phyloP scores from a whole-genome alignment of 768 basidiomycete species.

The Exidia glandulosa region DNA sequence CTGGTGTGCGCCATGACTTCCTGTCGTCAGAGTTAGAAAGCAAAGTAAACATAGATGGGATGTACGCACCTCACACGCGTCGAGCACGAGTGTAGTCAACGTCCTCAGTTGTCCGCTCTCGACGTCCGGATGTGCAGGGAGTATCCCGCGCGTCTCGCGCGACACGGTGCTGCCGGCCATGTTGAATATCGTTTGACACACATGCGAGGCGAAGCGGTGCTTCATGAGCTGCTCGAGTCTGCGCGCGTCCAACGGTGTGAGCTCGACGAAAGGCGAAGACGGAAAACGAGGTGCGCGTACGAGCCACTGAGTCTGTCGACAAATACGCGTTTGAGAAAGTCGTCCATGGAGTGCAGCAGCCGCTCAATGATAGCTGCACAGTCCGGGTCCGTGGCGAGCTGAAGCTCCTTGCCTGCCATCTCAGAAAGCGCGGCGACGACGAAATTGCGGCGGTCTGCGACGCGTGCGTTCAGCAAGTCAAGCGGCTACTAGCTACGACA shows the following conservation, averaged over 20 bases:
- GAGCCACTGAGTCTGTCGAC: constrained; percentile 79
- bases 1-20: constrained; percentile 59
- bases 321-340: constrained; percentile 87
- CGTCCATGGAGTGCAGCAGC: constrained; percentile 88
- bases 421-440: constrained; percentile 75
- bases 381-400: constrained; percentile 87
- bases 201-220: constrained; percentile 92
- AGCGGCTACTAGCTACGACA: neutral
- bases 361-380: constrained; percentile 85
- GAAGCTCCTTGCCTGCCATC: constrained; percentile 79
- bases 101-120: constrained; percentile 27
- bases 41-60: neutral
- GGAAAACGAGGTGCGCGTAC: constrained; percentile 62
- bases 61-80: constrained; percentile 5
- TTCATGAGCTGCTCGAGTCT: constrained; percentile 52
- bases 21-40: constrained; percentile 21
- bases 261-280: constrained; percentile 1
- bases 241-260: constrained; percentile 14
- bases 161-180: constrained; percentile 52
- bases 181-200: constrained; percentile 78
- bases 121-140: constrained; percentile 35
- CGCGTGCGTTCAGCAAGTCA: neutral
- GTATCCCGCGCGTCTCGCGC: constrained; percentile 55
- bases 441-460: constrained; percentile 61
- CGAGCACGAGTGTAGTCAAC: constrained; percentile 21